Base-by-base conservation (phyloP, 2,329 filamentous ascomycete species). In the Talaromyces sp. region DNA sequence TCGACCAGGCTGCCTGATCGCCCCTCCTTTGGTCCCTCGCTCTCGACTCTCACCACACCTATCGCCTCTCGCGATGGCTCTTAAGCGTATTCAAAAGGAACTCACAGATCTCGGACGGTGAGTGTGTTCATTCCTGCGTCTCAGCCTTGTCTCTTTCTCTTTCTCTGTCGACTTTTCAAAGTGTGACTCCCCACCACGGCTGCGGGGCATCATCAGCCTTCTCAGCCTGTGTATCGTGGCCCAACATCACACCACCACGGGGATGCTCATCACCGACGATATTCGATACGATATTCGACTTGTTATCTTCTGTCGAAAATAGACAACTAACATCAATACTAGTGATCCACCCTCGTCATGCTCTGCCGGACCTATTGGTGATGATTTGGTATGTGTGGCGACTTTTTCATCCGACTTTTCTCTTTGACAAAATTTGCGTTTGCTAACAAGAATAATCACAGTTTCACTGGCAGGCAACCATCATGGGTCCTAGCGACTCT, bases 401-500 rank as follows among this genome's bases (percentile, higher is more conserved):
- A 60, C 62, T 62, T 60, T 34, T 56, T 16, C 14, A n/a, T 23
- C 27, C 10, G 52, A 56, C 4, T 34, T 34, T 14, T 28, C 6
- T 6, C 23, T 23, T 23, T 23, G 23, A n/a, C n/a, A 23, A 30
- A 40, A 44, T 18, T 31, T 59, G 42, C 31, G 36, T 9, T 31
- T 52, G 51, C 34, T 51, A 52, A 63, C 51, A 53, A 23, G 30
- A 62, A 59, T 61, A 27, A 34, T 55, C 72, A 72, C n/a, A 99
- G 94, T 99, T 99, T 78, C 95, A 98, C 88, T 99, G 95, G 95
- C 95, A 99, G 89, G 95, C 95, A 74, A 99, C 95, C 59, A 99
- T 99, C 78, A 99, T 99, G 95, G 95, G 95, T 81, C 95, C 95
- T 78, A 92, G 90, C 78, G 95, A 98, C 80, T 97, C 92, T 75